phyloP scores from a whole-genome alignment of 495 filamentous ascomycete species.

The Aspergillus nanangensis region DNA sequence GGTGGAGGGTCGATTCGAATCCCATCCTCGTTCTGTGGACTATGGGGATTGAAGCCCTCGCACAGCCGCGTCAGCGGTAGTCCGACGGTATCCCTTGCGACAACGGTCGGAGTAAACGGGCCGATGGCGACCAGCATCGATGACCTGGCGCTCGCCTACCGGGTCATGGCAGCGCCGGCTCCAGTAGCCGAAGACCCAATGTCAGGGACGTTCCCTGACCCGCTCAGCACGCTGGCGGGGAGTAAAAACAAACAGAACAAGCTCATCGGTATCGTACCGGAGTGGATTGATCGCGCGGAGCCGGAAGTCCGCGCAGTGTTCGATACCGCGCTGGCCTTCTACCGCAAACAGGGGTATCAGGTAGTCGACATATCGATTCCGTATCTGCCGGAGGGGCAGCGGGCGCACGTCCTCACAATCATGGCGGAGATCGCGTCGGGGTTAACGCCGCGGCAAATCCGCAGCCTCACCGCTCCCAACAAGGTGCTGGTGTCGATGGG shows the following conservation, averaged over 20 bases:
- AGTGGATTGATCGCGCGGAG: slow-evolving; percentile 72
- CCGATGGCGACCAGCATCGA: slow-evolving; percentile 74
- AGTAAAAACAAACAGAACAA: too few species aligned
- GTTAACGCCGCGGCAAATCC: slow-evolving; percentile 32
- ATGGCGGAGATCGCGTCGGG: slow-evolving; percentile 59
- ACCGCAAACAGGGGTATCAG: slow-evolving; percentile 58
- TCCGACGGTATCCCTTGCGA: slow-evolving; percentile 57
- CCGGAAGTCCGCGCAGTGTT: slow-evolving; percentile 57
- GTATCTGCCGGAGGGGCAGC: slow-evolving; percentile 65
- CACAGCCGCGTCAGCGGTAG: slow-evolving; percentile 67
- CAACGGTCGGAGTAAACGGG: slow-evolving; percentile 63
- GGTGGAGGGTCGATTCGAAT: slow-evolving; percentile 84
- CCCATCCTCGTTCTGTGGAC: slow-evolving; percentile 76
- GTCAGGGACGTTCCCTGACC: slow-evolving; percentile 47
- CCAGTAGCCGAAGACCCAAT: slow-evolving; percentile 43
- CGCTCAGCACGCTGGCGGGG: slow-evolving; percentile 22
- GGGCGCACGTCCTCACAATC: slow-evolving; percentile 78
- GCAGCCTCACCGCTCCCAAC: slow-evolving; percentile 62
- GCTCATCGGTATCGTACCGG: slow-evolving; percentile 65
- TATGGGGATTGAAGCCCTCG: slow-evolving; percentile 83
- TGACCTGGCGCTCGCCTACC: slow-evolving; percentile 81
- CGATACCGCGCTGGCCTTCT: slow-evolving; percentile 56
- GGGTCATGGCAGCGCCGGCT: slow-evolving; percentile 68
- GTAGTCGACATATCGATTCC: slow-evolving; percentile 73
- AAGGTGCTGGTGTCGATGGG: slow-evolving; percentile 65